A percentile compares a stretch with the other conserved stretches of the same genome.
phyloP scores from a whole-genome alignment of 176 grass and related monocot species.

The Elaeis guineensis region DNA sequence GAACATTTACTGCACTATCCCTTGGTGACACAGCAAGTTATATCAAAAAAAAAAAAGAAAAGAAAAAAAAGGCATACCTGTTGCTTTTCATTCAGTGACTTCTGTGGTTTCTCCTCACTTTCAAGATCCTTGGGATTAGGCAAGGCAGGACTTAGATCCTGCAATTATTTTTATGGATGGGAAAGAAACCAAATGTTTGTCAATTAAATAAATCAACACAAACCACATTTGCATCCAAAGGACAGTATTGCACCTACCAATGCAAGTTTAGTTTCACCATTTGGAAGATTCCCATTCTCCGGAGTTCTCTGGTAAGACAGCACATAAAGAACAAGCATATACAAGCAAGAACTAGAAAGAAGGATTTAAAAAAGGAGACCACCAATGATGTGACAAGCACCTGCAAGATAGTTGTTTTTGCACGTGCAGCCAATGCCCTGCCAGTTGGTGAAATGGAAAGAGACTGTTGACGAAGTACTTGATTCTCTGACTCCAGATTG shows the following conservation, averaged over 20 bases:
- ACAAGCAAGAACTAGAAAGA: slow-evolving; percentile 15
- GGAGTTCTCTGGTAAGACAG: slow-evolving; percentile 44
- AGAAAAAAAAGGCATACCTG: slow-evolving; percentile 44
- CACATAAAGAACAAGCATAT: slow-evolving; percentile 14
- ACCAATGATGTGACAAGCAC: slow-evolving; percentile 10
- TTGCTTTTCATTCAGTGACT: slow-evolving; percentile 97
- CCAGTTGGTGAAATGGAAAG: slow-evolving; percentile 88
- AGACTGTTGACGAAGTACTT: slow-evolving; percentile 95
- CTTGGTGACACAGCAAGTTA: background rate
- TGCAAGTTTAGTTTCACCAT: slow-evolving; percentile 63
- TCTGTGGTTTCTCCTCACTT: slow-evolving; percentile 91
- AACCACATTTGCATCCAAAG: too few relatives aligned
- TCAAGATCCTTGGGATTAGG: slow-evolving; percentile 61
- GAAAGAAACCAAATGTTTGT: background rate
- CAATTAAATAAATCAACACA: slow-evolving; percentile 15
- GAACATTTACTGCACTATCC: too few relatives aligned
- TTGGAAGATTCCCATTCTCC: slow-evolving; percentile 44
- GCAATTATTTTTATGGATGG: slow-evolving; percentile 36
- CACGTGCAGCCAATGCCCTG: slow-evolving; percentile 62
- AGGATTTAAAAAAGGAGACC: slow-evolving; percentile 32
- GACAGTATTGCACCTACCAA: slow-evolving; percentile 45
- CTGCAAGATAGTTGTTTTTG: slow-evolving; percentile 41
- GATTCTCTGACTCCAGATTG: slow-evolving; percentile 88
- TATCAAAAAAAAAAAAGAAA: background rate
- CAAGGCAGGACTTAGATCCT: slow-evolving; percentile 57